Base-by-base conservation (phyloP, 345 rosid genomes). In the Raphanus sativus region DNA sequence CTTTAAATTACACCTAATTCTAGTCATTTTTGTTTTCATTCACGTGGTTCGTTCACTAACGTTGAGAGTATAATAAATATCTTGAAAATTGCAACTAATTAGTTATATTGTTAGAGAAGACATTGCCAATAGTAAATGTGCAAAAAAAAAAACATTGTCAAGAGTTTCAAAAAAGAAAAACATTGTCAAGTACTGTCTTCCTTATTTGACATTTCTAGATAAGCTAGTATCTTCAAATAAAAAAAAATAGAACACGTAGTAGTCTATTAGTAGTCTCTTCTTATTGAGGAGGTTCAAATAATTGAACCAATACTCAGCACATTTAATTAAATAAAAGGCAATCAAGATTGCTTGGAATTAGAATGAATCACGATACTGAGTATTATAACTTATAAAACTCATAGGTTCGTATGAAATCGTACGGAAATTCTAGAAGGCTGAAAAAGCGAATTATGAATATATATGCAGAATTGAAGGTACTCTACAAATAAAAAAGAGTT, bases 41-140 rank as follows among this genome's bases (percentile, higher is more conserved):
- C 82, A 73, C 82, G 74, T 73, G 74, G 36, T 66, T 71, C 55
- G 17, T 65, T 72, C 40, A 33, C 40, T 73, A 67, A 67, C 81
- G 74, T 72, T 78, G 69, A 73, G 71, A 71, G 65, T 77, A 12
- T 38, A 71, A 55, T 30, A 32, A 29, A 30, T 56, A 64, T 70
- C 75, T 25, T 2, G 4, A 16, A 61, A 33, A 36, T 15, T 74
- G 59, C 67, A 67, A 12, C 52, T 75, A 26, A 61, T 25, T 62
- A 5, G 40, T 76, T 30, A 13, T 68, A 8, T 30, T 59, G 61
- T 67, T 5, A 74, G 34, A 38, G n/a, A 59, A 67, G 62, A n/a
- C 42, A 9, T 17, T 17, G 70, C 65, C 26, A 74, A 21, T 21
- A 21, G 21, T 21, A 21, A 21, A 21, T 21, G 21, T 21, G 0